A percentile compares a stretch with the other conserved stretches of the same genome.
Evolutionary conservation across 495 filamentous ascomycete genomes (phyloP).

Genomic region (Lasiosphaeris hirsuta): DNA sequence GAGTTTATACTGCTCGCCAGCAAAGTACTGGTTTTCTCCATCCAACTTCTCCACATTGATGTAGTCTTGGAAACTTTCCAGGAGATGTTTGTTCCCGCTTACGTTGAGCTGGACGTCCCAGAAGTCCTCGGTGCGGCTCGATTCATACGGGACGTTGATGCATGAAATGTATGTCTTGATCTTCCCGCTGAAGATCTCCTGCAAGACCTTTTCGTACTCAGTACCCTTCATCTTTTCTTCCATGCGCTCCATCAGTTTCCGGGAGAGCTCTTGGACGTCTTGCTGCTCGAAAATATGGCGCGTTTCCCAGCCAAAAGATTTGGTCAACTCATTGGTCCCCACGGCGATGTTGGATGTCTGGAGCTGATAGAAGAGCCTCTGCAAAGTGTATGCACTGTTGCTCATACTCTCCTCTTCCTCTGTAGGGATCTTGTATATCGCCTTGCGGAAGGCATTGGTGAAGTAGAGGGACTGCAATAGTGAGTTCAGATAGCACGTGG

Average conservation of each 20-base stretch:
- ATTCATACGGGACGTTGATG: slow-evolving; percentile 97
- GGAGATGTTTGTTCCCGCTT: slow-evolving; percentile 83
- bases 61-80: slow-evolving; percentile 95
- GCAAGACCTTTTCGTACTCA: slow-evolving; percentile 84
- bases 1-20: slow-evolving; percentile 79
- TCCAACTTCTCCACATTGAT: slow-evolving; percentile 94
- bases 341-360: slow-evolving; percentile 81
- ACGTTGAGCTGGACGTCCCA: slow-evolving; percentile 99
- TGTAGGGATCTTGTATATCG: slow-evolving; percentile 94
- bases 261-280: slow-evolving; percentile 94
- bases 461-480: slow-evolving; percentile 96
- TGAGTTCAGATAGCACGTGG: slow-evolving; percentile 97
- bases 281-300: slow-evolving; percentile 98
- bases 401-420: slow-evolving; percentile 71
- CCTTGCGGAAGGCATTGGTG: slow-evolving; percentile 95
- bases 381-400: slow-evolving; percentile 91
- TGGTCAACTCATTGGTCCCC: slow-evolving; percentile 85
- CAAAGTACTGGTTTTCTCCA: slow-evolving; percentile 97
- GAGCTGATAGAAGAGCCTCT: slow-evolving; percentile 89
- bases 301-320: slow-evolving; percentile 97
- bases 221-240: slow-evolving; percentile 98
- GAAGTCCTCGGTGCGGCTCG: slow-evolving; percentile 91
- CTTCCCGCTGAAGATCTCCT: slow-evolving; percentile 90
- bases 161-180: slow-evolving; percentile 98
- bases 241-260: slow-evolving; percentile 94